Evolutionary conservation across 805 yeast genomes (phyloP), one percentile per base, ranked within the genome.

Genomic region (Pichia eremophila): DNA sequence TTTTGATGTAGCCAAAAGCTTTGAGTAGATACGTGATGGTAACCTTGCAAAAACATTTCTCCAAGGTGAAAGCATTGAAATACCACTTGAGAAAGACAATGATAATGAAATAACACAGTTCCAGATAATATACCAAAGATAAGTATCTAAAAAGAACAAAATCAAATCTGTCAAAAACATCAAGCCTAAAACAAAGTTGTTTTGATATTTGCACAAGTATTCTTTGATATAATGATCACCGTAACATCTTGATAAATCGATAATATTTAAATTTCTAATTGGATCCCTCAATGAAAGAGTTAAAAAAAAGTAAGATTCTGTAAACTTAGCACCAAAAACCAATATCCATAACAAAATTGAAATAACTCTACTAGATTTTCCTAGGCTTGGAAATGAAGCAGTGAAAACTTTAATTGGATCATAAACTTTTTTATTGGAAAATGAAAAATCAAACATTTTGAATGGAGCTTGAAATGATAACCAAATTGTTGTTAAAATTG

Each of bases 41-140:
- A 77, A 58, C 36, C 78, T 59, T 10, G 76, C 68, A 57, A 72
- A 76, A 8, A 75, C 70, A 57, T 76, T 76, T 56, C 77, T 69
- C 82, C 81, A 76, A 1, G 81, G 81, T 6, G 82, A 73, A 64
- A 78, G 63, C 22, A 75, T 69, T 2, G 80, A 75, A 27, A 74
- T 71, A 2, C 82, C 82, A 53, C 74, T 70, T 45, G 70, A 68
- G 54, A 75, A 71, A 2, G 80, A 73, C 17, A 77, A 57, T 14
- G 70, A 62, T 12, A 75, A 68, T 1, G 81, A 76, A 47, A 75
- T 70, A 0, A 72, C 52, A 18, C 80, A 73, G 47, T 75, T 77
- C 75, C 79, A 76, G 8, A 77, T 68, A 44, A 77, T 73, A 50
- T 77, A 77, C 82, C 82, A 77, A 17, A 77, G 63, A 50, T 77